A percentile compares a stretch with the other conserved stretches of the same genome.
Evolutionary conservation across 2,329 filamentous ascomycete genomes (phyloP).

Genomic region (Cordyceps farinosa): DNA sequence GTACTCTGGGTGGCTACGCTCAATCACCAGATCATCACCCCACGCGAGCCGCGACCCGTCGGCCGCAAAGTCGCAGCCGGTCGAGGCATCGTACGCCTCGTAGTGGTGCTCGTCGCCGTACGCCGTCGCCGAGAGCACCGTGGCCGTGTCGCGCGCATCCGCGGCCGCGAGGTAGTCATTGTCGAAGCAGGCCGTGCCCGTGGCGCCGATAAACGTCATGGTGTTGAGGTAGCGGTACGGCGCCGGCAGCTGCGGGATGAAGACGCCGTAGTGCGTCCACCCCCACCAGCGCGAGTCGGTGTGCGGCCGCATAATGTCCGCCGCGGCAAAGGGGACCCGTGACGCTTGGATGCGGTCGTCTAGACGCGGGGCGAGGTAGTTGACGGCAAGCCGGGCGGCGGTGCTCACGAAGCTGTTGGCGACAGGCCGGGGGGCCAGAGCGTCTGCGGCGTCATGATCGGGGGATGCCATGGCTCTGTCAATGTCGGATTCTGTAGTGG

Average conservation of each 20-base stretch:
- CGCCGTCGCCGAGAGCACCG: neutral
- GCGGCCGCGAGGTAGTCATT: neutral
- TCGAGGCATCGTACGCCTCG: neutral
- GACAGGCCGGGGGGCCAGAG: neutral
- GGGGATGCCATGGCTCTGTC: neutral
- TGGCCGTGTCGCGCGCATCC: neutral
- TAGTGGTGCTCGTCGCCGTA: neutral
- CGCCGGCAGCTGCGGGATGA: neutral
- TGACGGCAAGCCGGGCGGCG: neutral
- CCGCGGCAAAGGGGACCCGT: neutral
- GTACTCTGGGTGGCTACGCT: neutral
- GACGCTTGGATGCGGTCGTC: neutral
- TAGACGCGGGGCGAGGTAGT: neutral
- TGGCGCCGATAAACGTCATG: neutral
- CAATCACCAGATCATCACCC: neutral
- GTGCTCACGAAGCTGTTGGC: neutral
- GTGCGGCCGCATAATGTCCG: neutral
- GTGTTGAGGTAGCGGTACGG: neutral
- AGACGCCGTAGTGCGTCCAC: constrained; percentile 1
- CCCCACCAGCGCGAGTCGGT: neutral
- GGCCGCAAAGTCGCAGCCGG: neutral
- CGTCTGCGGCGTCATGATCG: neutral
- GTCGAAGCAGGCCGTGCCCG: neutral
- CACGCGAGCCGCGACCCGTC: neutral
- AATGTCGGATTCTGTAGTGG: neutral